Conservation (phyloP, 306 rosid genomes). For the Albizia julibrissin region DNA sequence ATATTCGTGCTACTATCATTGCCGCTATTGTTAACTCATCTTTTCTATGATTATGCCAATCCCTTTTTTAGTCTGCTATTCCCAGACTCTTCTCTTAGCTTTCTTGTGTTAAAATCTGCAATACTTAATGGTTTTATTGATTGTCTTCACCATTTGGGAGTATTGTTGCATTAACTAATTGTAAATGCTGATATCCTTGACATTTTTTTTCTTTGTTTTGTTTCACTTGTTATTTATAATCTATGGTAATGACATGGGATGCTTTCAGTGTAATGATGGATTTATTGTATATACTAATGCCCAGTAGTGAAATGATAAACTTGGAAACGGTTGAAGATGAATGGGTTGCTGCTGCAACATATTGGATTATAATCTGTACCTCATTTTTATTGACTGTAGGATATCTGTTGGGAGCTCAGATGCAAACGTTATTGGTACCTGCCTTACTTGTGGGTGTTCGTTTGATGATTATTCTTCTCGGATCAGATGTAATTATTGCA, state of each 20-base stretch:
- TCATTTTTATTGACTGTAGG: constrained; percentile 50
- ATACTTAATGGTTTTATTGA: background rate
- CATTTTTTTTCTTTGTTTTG: background rate
- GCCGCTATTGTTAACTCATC: background rate
- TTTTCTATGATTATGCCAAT: background rate
- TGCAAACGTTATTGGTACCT: constrained; percentile 57
- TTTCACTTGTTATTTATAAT: background rate
- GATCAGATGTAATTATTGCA: constrained; percentile 71
- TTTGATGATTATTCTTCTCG: constrained; percentile 91
- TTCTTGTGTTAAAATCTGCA: background rate
- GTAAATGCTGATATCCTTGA: background rate
- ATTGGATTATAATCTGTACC: constrained; percentile 9
- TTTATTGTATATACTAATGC: constrained; percentile 11
- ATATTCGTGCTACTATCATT: background rate
- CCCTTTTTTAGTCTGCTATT: background rate
- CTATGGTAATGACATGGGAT: background rate
- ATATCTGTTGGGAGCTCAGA: constrained; percentile 90
- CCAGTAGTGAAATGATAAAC: background rate
- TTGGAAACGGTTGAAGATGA: constrained; percentile 27
- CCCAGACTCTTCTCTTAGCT: background rate
- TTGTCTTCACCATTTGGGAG: constrained; percentile 6
- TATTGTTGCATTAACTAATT: background rate
- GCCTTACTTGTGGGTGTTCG: constrained; percentile 66
- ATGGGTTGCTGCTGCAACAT: constrained; percentile 25
- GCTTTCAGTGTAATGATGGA: constrained; percentile 7